phyloP scores from a whole-genome alignment of 2,329 filamentous ascomycete species.

The Paecilomyces sp. region DNA sequence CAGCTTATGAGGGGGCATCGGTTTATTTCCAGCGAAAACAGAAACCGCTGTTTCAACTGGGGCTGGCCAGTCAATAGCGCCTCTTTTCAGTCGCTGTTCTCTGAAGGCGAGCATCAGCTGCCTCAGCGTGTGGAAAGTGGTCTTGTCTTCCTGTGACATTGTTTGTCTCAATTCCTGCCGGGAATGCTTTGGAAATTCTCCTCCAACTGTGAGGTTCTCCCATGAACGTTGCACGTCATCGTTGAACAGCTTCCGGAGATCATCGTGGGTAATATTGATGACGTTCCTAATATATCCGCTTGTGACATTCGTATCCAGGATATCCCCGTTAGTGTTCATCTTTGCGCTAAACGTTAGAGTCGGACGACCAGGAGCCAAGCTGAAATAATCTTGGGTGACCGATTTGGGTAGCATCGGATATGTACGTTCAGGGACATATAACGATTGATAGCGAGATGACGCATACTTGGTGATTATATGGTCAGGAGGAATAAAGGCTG shows the following conservation, averaged over 20 bases:
- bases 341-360: conserved; percentile 55
- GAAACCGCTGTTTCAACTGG: conserved; percentile 13
- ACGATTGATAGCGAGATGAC: conserved; percentile 45
- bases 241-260: conserved; percentile 32
- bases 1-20: conserved; percentile 19
- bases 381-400: conserved; percentile 46
- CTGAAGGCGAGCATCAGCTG: conserved; percentile 33
- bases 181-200: conserved; percentile 13
- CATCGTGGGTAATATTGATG: conserved; percentile 43
- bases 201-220: conserved; percentile 23
- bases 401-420: conserved; percentile 52
- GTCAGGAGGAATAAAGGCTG: conserved; percentile 51
- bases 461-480: conserved; percentile 49
- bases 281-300: conserved; percentile 51
- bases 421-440: conserved; percentile 47
- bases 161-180: conserved; percentile 16
- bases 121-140: conserved; percentile 26
- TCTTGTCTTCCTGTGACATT: conserved; percentile 26
- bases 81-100: conserved; percentile 28
- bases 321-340: conserved; percentile 44
- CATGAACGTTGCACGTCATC: conserved; percentile 9
- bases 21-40: conserved; percentile 16
- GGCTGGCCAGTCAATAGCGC: conserved; percentile 28
- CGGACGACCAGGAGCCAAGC: conserved; percentile 46
- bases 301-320: conserved; percentile 48